These are phyloP conservation scores for Paraurostyla sp. DNA, from an alignment of 73 alveolate genomes.

Conservation along the genomic window DNA sequence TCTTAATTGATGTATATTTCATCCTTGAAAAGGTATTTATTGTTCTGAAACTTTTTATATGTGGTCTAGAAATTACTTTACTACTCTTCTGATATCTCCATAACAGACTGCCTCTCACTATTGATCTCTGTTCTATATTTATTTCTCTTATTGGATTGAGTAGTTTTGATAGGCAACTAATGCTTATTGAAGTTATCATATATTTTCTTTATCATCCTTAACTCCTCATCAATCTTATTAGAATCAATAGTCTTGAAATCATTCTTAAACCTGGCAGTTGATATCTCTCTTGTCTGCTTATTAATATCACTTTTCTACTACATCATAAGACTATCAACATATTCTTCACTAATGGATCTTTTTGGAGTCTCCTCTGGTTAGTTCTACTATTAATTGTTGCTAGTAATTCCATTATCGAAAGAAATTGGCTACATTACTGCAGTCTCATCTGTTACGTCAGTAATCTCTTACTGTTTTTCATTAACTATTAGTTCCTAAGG, in stretches of 20 bases:
- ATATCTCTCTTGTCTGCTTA: no score
- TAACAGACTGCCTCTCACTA: background rate
- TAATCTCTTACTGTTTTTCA: background rate
- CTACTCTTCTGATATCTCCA: no score
- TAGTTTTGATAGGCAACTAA: background rate
- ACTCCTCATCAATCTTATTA: background rate
- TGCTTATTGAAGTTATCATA: constrained; percentile 1
- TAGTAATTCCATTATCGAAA: background rate
- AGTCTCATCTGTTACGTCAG: background rate
- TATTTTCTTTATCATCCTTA: background rate
- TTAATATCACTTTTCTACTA: no score
- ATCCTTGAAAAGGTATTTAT: constrained; percentile 12
- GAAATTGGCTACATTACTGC: background rate
- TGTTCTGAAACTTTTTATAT: constrained; percentile 4
- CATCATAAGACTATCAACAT: no score
- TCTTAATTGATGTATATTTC: constrained; percentile 14
- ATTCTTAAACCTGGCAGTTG: background rate
- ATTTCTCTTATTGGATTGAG: background rate
- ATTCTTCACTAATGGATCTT: background rate
- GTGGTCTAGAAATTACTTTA: no score
- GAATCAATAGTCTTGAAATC: constrained; percentile 31
- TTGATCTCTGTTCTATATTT: background rate
- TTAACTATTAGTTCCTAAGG: background rate
- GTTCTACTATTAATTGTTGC: background rate
- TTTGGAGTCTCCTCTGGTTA: background rate